Evolutionary conservation across 2,329 filamentous ascomycete species (phyloP), one percentile per base, ranked within the genome.

Genomic region (Myriangium duriaei): DNA sequence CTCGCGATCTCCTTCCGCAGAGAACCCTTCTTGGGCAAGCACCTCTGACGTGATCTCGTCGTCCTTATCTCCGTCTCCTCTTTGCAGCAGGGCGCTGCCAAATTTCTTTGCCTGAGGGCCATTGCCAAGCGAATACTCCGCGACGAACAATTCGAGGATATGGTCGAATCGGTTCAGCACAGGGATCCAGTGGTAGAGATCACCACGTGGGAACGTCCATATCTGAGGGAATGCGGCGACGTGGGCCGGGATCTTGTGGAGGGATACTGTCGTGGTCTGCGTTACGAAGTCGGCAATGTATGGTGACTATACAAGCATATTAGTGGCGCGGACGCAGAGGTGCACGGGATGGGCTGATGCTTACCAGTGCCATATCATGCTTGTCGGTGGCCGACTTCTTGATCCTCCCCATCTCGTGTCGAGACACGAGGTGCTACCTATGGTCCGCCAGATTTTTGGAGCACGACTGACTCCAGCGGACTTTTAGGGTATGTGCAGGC

Each of bases 161-260:
- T 74, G 75, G 60, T 98, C 91, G 60, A 98, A 96, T 41, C 86
- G 79, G 59, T 98, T 93, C 43, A 98, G 65, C 15, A 94, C 72
- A 17, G 83, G 79, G 48, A 98, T 95, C 92, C 92, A 98, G 67
- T 98, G 88, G 57, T 96, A 96, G 18, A 96, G 68, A 58, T 98
- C 91, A 43, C 91, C 92, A 57, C 88, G 76, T 28, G 88, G 88
- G 54, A 96, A 93, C 2, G 87, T 86, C 91, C 91, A 98, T 71
- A 79, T 71, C 47, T 79, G 78, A 42, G 88, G 86, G 56, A 96
- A 96, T 40, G 72, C 74, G 50, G 71, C 69, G 47, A 98, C 79
- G 48, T 81, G 74, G 50, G 74, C 65, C 49, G 85, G 83, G 48
- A 98, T 71, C 56, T 82, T 74, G 51, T 80, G 77, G 51, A 95